Conservation (phyloP, 371 early-diverging fungal species). For the Cokeromyces recurvatus region DNA sequence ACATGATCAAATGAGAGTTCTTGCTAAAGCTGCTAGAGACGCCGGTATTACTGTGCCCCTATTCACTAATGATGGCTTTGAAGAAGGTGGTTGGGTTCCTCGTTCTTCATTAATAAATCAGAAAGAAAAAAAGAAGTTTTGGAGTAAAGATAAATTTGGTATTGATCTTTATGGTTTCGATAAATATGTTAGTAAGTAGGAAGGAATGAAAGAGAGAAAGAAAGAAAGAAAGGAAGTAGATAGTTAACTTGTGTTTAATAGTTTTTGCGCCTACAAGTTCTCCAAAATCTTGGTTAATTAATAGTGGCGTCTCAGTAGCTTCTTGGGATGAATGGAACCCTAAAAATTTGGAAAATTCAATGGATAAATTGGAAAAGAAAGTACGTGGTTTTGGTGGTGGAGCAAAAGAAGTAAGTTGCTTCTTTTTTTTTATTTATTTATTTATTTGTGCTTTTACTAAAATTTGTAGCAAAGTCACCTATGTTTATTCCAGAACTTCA, state of each 20-base stretch:
- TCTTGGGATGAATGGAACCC: slow-evolving; percentile 65
- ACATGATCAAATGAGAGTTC: slow-evolving; percentile 78
- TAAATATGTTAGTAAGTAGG: slow-evolving; percentile 66
- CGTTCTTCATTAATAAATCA: slow-evolving; percentile 40
- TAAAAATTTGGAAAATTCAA: slow-evolving; percentile 46
- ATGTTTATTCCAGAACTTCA: slow-evolving; percentile 79
- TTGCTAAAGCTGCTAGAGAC: slow-evolving; percentile 76
- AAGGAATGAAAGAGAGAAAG: too few species aligned
- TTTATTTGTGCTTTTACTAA: too few species aligned
- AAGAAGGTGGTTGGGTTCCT: slow-evolving; percentile 61
- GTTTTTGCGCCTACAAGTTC: slow-evolving; percentile 63
- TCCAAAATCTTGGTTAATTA: slow-evolving; percentile 51
- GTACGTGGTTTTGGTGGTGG: slow-evolving; percentile 73
- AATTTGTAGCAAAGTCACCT: slow-evolving; percentile 58
- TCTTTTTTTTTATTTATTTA: too few species aligned
- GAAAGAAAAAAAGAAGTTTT: slow-evolving; percentile 13
- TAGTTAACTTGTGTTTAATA: slow-evolving; percentile 2
- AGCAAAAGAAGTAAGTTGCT: slow-evolving; percentile 47
- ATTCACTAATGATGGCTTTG: slow-evolving; percentile 79
- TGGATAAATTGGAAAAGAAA: slow-evolving; percentile 65
- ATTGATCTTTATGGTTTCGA: slow-evolving; percentile 79
- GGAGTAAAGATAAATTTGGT: slow-evolving; percentile 54
- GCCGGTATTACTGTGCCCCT: slow-evolving; percentile 76
- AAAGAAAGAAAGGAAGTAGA: not conserved
- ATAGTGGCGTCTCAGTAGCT: slow-evolving; percentile 42